Base-by-base conservation (phyloP, 2,329 filamentous ascomycete genomes). In the Diaporthe sp. region DNA sequence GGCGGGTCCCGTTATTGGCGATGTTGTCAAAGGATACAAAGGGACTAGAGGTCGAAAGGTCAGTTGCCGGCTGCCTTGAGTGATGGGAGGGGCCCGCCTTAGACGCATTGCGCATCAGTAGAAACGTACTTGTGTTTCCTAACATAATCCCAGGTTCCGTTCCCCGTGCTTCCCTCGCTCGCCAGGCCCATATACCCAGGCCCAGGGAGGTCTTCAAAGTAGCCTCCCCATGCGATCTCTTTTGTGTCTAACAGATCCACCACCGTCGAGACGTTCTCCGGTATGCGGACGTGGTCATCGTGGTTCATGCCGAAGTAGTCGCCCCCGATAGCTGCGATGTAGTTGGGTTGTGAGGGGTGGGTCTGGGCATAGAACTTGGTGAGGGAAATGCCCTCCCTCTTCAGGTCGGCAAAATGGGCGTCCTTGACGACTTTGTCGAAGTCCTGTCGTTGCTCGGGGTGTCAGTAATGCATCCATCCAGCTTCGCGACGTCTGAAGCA, bases 331-430 rank as follows among this genome's bases (percentile, higher is more conserved):
- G 90, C 83, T 3, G 93, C 91, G 75, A 92, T 89, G 82, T 96
- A 96, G 86, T 96, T 96, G 28, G 94, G 94, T 86, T 95, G 89
- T 0, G 90, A 93, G 1, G 94, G 93, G 80, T 95, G 93, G 1
- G 93, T 94, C 53, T 94, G 85, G 28, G 88, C 93, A 76, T 87
- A 90, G 83, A 89, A 88, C 80, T 90, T 89, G 65, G 85, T 85
- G 60, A 88, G 82, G 22, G 85, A 77, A 75, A 89, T 86, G 72
- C 87, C 87, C 75, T 86, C 81, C 76, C 83, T 82, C 76, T 82
- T 84, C 55, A 89, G 80, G 55, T 84, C 84, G 42, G 78, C 79
- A 39, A 88, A 85, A 70, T 83, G 82, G 25, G 82, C 65, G 76
- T 88, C 85, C 8, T 81, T 78, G n/a, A 80, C 78, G 12, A 86